Percentiles rank a stretch among this genome's conserved stretches.
Evolutionary conservation across 2,329 filamentous ascomycete species (phyloP).

Genomic region (Colletotrichum cereale): DNA sequence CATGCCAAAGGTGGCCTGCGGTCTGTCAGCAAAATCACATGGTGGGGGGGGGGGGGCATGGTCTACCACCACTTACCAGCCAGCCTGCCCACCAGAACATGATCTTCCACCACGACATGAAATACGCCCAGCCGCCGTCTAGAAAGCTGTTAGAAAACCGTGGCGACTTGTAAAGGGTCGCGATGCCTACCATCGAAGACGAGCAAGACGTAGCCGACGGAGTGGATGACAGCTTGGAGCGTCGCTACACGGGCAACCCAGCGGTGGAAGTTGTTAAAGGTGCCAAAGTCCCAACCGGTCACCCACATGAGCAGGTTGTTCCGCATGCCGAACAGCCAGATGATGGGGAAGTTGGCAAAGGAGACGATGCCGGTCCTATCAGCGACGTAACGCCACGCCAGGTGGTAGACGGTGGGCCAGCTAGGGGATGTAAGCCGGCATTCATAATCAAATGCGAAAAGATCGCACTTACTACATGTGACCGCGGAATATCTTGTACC

Average conservation of each 20-base stretch:
- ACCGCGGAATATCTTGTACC: conserved; percentile 52
- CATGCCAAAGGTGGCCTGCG: conserved; percentile 59
- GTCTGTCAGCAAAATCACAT: not conserved
- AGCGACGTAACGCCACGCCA: conserved; percentile 66
- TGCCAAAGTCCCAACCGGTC: conserved; percentile 77
- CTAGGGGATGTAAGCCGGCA: conserved; percentile 42
- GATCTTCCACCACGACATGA: conserved; percentile 53
- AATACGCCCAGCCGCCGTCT: conserved; percentile 56
- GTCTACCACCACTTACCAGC: conserved; percentile 49
- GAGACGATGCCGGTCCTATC: conserved; percentile 75
- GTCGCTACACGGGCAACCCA: conserved; percentile 74
- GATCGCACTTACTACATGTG: conserved; percentile 55
- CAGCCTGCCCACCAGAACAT: conserved; percentile 65
- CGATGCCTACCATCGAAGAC: conserved; percentile 51
- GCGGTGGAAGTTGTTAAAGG: conserved; percentile 76
- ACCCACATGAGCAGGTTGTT: conserved; percentile 76
- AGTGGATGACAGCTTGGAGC: conserved; percentile 72
- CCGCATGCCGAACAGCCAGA: conserved; percentile 76
- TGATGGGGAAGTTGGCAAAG: conserved; percentile 71
- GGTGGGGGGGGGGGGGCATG: no score
- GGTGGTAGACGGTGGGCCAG: conserved; percentile 50
- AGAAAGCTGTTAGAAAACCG: conserved; percentile 8
- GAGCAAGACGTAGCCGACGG: conserved; percentile 67
- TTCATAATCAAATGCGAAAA: not conserved
- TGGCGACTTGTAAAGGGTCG: not conserved